Conservation (phyloP, 2,329 filamentous ascomycete species). For the Cordyceps tenuipes region DNA sequence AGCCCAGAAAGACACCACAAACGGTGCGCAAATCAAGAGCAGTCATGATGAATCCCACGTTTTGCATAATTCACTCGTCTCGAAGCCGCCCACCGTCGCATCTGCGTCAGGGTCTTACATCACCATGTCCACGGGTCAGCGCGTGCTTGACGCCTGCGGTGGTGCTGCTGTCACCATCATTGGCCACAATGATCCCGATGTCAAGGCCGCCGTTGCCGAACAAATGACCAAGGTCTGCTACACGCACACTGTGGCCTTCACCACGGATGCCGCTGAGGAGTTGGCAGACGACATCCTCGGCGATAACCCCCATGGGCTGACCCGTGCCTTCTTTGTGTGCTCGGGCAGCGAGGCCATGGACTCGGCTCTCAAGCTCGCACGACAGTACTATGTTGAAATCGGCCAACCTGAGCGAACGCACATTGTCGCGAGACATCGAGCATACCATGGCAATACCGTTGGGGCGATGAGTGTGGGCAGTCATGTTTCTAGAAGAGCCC, state of each 20-base stretch:
- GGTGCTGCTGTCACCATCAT: neutral
- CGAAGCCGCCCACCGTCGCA: no score
- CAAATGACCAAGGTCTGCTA: neutral
- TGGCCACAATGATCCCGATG: neutral
- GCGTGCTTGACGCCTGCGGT: neutral
- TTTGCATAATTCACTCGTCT: no score
- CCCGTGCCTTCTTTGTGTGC: neutral
- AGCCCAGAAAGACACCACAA: no score
- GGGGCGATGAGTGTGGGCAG: neutral
- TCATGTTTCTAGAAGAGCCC: neutral
- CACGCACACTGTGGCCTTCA: neutral
- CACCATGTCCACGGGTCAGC: neutral
- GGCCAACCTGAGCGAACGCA: neutral
- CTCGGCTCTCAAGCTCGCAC: neutral
- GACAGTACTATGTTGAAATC: neutral
- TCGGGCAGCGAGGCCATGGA: neutral
- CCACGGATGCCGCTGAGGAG: neutral
- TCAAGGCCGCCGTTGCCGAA: neutral
- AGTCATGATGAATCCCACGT: no score
- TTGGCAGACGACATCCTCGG: neutral
- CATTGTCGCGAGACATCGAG: neutral
- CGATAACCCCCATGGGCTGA: neutral
- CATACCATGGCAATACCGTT: neutral
- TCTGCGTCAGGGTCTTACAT: no score
- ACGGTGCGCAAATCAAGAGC: no score